A percentile compares a stretch with the other conserved stretches of the same genome.
Conservation (phyloP, 768 basidiomycete genomes). For the Leccinum sublutescens region DNA sequence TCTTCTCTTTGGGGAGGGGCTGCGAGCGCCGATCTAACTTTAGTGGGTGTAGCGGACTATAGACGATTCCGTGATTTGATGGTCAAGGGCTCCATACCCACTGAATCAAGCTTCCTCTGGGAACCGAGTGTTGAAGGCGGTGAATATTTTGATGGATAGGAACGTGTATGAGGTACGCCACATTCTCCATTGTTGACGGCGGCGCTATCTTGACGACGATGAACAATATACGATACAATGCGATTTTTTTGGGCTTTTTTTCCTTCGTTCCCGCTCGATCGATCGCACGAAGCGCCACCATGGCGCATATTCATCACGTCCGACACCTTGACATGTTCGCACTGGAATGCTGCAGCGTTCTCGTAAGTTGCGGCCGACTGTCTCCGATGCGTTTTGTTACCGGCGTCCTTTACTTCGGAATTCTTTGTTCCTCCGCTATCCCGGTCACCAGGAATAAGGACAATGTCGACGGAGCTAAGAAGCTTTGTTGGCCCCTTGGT, state of each 20-base stretch:
- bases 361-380: constrained; percentile 16
- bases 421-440: constrained; percentile 4
- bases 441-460: constrained; percentile 21
- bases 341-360: constrained; percentile 1
- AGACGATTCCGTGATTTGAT: constrained; percentile 20
- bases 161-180: constrained; percentile 15
- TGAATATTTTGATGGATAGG: constrained; percentile 2
- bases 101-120: constrained; percentile 16
- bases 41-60: constrained; percentile 10
- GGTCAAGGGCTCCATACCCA: not conserved
- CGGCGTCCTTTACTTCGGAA: constrained; percentile 5
- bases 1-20: constrained; percentile 13
- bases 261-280: constrained; percentile 11
- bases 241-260: constrained; percentile 1
- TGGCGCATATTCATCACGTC: constrained; percentile 3
- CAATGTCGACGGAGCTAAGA: constrained; percentile 14
- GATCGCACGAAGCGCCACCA: constrained; percentile 19
- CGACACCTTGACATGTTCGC: not conserved
- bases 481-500: constrained; percentile 8
- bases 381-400: constrained; percentile 10
- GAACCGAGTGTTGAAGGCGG: not conserved
- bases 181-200: constrained; percentile 7
- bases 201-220: constrained; percentile 9
- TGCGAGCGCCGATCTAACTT: constrained; percentile 23
- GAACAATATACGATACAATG: constrained; percentile 1